Evolutionary conservation across 2,329 filamentous ascomycete genomes (phyloP).

Genomic region (Aurifilum marmelostoma): DNA sequence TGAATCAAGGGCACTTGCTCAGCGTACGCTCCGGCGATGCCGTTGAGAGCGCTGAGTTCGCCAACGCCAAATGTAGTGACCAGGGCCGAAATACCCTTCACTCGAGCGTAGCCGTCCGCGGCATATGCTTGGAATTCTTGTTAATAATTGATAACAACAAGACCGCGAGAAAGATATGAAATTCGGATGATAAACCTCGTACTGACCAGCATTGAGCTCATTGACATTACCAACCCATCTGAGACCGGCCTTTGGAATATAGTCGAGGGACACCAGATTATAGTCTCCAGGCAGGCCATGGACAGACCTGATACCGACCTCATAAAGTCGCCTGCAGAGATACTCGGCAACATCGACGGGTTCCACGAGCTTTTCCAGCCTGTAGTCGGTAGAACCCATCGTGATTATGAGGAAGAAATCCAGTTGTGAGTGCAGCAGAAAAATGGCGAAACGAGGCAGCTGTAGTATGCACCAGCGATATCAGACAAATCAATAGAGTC

Average conservation of each 20-base stretch:
- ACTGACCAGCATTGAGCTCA: conserved; percentile 70
- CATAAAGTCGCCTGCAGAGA: conserved; percentile 65
- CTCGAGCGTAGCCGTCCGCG: conserved; percentile 77
- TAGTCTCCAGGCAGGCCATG: conserved; percentile 76
- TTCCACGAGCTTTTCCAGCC: conserved; percentile 48
- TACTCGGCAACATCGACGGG: conserved; percentile 68
- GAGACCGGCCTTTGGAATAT: conserved; percentile 60
- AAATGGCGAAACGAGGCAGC: not conserved
- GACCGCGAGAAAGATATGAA: no score
- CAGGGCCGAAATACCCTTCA: conserved; percentile 71
- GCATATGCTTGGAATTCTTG: conserved; percentile 61
- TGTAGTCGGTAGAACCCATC: conserved; percentile 42
- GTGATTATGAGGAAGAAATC: not conserved
- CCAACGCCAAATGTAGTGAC: conserved; percentile 79
- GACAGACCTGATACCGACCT: conserved; percentile 66
- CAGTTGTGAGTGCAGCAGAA: not conserved
- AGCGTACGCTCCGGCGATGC: conserved; percentile 72
- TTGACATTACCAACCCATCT: conserved; percentile 72
- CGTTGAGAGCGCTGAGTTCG: conserved; percentile 74
- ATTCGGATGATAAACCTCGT: not conserved
- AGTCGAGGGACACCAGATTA: conserved; percentile 71
- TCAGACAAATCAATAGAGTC: not conserved
- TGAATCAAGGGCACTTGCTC: conserved; percentile 75
- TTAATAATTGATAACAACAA: conserved; percentile 29
- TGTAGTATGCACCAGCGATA: not conserved